A percentile compares a stretch with the other conserved stretches of the same genome.
Evolutionary conservation across 1,139 yeast species (phyloP).

Genomic region (Yamadazyma trypodendri): DNA sequence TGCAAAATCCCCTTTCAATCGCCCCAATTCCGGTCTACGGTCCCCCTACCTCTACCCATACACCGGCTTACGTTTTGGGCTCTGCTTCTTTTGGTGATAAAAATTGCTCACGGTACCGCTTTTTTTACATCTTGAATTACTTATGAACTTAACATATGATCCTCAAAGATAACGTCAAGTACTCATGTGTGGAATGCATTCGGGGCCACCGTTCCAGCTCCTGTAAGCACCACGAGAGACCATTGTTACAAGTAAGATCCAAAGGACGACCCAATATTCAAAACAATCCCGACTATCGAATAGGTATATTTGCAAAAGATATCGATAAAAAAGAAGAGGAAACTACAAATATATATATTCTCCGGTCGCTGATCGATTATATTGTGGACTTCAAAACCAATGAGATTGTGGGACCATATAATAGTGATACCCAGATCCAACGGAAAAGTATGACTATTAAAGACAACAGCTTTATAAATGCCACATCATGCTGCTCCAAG

Average conservation of each 20-base stretch:
- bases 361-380: constrained; percentile 50
- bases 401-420: constrained; percentile 42
- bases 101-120: constrained; percentile 4
- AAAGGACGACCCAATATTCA: constrained; percentile 75
- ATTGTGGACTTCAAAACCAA: constrained; percentile 50
- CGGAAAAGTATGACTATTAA: constrained; percentile 25
- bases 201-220: constrained; percentile 90
- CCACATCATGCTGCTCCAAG: constrained; percentile 34
- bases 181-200: constrained; percentile 89
- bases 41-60: too few species aligned
- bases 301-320: constrained; percentile 59
- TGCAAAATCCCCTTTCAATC: too few species aligned
- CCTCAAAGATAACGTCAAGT: constrained; percentile 76
- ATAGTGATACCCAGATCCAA: constrained; percentile 18
- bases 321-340: constrained; percentile 12
- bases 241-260: constrained; percentile 80
- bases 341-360: constrained; percentile 22
- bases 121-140: too few species aligned
- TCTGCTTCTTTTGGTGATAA: not conserved
- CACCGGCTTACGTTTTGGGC: too few species aligned
- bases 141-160: too few species aligned
- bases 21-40: too few species aligned
- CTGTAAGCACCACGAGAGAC: constrained; percentile 78
- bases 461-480: constrained; percentile 36
- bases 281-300: constrained; percentile 50